Evolutionary conservation across 1,284 basidiomycete species (phyloP).

Genomic region (Tilletia horrida): DNA sequence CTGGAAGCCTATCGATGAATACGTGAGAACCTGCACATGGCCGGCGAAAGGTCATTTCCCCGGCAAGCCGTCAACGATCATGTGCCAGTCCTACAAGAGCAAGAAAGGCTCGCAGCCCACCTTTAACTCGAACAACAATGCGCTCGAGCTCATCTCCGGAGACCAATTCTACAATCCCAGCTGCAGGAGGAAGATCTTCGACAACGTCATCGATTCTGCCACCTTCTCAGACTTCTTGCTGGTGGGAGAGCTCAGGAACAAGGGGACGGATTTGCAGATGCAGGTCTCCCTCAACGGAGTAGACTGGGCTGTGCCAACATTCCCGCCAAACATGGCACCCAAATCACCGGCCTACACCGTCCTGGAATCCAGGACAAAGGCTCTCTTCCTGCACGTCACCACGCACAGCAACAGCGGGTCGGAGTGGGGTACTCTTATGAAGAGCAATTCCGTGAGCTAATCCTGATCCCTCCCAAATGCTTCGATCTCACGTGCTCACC

Average conservation of each 20-base stretch:
- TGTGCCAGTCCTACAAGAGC: slow-evolving; percentile 82
- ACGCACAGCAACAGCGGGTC: slow-evolving; percentile 71
- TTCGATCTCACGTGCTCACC: background rate
- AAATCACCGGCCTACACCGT: slow-evolving; percentile 89
- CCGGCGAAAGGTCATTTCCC: slow-evolving; percentile 72
- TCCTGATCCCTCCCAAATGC: background rate
- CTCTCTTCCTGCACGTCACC: slow-evolving; percentile 93
- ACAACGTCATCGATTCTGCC: slow-evolving; percentile 85
- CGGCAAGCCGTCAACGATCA: slow-evolving; percentile 78
- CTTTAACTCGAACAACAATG: slow-evolving; percentile 60
- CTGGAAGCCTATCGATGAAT: slow-evolving; percentile 77
- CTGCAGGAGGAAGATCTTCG: slow-evolving; percentile 68
- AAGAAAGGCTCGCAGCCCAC: slow-evolving; percentile 75
- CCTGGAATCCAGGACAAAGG: slow-evolving; percentile 85
- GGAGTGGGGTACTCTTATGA: slow-evolving; percentile 88
- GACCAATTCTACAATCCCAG: slow-evolving; percentile 67
- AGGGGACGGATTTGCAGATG: slow-evolving; percentile 60
- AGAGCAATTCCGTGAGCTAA: slow-evolving; percentile 71
- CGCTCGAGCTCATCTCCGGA: slow-evolving; percentile 76
- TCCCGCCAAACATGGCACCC: slow-evolving; percentile 83
- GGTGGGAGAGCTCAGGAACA: slow-evolving; percentile 74
- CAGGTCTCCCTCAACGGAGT: slow-evolving; percentile 88
- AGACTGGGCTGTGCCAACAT: slow-evolving; percentile 76
- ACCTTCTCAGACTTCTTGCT: slow-evolving; percentile 94
- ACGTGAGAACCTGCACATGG: slow-evolving; percentile 90